phyloP scores from a whole-genome alignment of 2,329 filamentous ascomycete genomes.

The Fusarium nelsonii region DNA sequence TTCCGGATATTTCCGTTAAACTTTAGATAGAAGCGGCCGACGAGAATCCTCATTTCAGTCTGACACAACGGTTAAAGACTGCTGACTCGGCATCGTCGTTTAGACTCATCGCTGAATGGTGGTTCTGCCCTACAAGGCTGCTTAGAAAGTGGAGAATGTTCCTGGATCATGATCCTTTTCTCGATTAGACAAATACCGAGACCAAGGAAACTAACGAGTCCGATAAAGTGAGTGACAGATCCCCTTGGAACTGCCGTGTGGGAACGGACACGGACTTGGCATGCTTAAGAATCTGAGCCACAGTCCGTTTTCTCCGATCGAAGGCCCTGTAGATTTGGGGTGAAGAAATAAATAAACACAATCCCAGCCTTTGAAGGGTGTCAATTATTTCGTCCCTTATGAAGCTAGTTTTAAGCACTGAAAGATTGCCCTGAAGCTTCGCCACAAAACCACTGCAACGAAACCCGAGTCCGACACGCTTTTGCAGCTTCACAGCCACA shows the following conservation, averaged over 20 bases:
- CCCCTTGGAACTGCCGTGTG: slow-evolving; percentile 3
- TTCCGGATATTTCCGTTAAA: no score
- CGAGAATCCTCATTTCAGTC: not conserved
- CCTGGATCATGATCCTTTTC: slow-evolving; percentile 1
- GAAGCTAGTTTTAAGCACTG: not conserved
- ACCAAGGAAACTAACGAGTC: slow-evolving; percentile 3
- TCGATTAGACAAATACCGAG: not conserved
- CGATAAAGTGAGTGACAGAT: not conserved
- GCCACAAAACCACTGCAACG: not conserved
- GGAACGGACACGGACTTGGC: slow-evolving; percentile 34
- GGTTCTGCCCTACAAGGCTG: slow-evolving; percentile 27
- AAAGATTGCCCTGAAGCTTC: not conserved
- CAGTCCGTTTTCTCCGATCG: not conserved
- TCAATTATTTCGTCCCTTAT: not conserved
- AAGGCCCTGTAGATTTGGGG: not conserved
- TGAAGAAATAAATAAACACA: not conserved
- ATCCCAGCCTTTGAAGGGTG: no score
- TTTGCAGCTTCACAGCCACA: slow-evolving; percentile 18
- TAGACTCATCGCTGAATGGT: not conserved
- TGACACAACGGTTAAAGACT: not conserved
- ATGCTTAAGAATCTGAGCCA: slow-evolving; percentile 4
- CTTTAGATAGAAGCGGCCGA: no score
- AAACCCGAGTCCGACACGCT: slow-evolving; percentile 14
- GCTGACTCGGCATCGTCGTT: not conserved
- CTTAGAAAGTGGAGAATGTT: slow-evolving; percentile 8